Conservation (phyloP, 2,329 filamentous ascomycete genomes). For the Sporothrix curviconia region DNA sequence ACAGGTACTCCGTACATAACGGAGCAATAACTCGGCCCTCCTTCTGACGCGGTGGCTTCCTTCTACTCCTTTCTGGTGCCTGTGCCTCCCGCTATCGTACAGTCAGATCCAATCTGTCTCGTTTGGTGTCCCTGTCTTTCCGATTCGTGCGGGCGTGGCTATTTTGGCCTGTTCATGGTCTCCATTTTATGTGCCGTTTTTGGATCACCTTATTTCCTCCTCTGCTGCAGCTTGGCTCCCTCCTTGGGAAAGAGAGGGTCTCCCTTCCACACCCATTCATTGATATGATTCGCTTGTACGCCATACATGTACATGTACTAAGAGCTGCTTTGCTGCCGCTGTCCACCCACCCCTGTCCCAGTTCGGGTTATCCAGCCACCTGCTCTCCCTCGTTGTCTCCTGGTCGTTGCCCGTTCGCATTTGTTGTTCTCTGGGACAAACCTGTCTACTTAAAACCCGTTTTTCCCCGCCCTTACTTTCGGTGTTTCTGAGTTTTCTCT, state of each 20-base stretch:
- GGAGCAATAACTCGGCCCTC: constrained; percentile 2
- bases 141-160: neutral
- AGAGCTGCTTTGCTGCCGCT: neutral
- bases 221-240: neutral
- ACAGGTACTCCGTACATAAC: too few species aligned
- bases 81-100: neutral
- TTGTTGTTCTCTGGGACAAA: neutral
- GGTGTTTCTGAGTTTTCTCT: neutral
- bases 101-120: constrained; percentile 2
- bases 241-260: neutral
- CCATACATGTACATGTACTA: neutral
- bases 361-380: neutral
- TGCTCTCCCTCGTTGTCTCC: neutral
- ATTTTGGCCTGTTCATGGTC: neutral
- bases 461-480: neutral
- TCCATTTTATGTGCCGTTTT: neutral
- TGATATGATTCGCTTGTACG: too few species aligned
- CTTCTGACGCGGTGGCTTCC: neutral
- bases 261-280: too few species aligned
- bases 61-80: neutral
- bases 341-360: neutral
- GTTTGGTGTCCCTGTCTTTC: constrained; percentile 5
- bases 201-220: neutral
- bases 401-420: neutral
- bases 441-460: constrained; percentile 3